Evolutionary conservation across 2,329 filamentous ascomycete genomes (phyloP).

Genomic region (Stemphylium beticola): DNA sequence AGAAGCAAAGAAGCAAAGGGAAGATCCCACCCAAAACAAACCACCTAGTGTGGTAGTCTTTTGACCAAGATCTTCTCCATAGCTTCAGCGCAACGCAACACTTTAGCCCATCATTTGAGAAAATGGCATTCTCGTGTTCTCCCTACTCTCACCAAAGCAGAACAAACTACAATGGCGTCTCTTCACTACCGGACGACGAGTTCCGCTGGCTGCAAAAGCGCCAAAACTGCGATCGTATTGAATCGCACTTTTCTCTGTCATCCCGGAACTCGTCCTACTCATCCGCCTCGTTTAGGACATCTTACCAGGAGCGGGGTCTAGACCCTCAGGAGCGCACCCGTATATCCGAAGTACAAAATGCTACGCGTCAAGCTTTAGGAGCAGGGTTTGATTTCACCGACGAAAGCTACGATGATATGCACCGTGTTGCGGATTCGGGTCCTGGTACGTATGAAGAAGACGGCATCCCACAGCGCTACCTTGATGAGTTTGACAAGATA

Average conservation of each 20-base stretch:
- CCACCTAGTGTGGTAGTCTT: background rate
- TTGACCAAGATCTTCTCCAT: too few relatives aligned
- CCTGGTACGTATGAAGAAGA: background rate
- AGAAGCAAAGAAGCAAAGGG: too few relatives aligned
- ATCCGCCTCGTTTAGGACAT: background rate
- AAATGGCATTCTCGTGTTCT: background rate
- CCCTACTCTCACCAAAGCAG: too few relatives aligned
- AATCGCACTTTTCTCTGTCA: too few relatives aligned
- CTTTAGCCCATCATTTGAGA: background rate
- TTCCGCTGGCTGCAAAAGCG: conserved; percentile 4
- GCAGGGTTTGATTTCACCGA: conserved; percentile 15
- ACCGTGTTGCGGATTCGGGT: background rate
- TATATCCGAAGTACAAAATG: conserved; percentile 17
- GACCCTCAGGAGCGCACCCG: conserved; percentile 1
- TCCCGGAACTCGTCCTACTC: background rate
- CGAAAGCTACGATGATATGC: background rate
- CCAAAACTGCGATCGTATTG: background rate
- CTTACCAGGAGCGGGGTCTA: conserved; percentile 6
- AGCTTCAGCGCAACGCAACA: background rate
- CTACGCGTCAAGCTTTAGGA: conserved; percentile 20
- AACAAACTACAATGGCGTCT: background rate
- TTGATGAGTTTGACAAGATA: conserved; percentile 21
- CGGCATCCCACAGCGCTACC: conserved; percentile 17
- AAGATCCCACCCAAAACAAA: too few relatives aligned
- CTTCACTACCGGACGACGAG: conserved; percentile 15